Percentiles rank a stretch among this genome's conserved stretches.
Evolutionary conservation across 352 stramenopile species (phyloP).

Genomic region (Phytopythium mirpurense): DNA sequence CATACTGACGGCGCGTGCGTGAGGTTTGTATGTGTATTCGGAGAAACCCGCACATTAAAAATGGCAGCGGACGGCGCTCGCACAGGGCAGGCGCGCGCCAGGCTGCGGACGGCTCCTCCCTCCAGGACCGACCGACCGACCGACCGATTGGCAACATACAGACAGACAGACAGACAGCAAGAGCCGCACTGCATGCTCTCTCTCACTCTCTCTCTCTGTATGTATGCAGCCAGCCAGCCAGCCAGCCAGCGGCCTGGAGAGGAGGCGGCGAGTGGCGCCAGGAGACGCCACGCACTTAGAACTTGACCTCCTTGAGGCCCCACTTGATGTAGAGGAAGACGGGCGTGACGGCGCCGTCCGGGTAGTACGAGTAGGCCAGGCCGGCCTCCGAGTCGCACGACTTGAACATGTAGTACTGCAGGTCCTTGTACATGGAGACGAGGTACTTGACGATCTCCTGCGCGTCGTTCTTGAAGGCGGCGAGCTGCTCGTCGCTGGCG

Average conservation of each 20-base stretch:
- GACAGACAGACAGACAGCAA: too few species aligned
- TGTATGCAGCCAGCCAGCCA: background rate
- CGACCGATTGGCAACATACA: too few species aligned
- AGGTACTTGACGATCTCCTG: slow-evolving; percentile 69
- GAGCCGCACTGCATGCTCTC: too few species aligned
- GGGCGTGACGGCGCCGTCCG: slow-evolving; percentile 41
- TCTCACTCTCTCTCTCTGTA: too few species aligned
- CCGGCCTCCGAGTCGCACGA: slow-evolving; percentile 56
- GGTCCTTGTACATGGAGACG: slow-evolving; percentile 54
- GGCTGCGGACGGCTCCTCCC: too few species aligned
- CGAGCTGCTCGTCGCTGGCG: slow-evolving; percentile 37
- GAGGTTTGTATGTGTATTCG: background rate
- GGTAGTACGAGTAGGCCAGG: slow-evolving; percentile 62
- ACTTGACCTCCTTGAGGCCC: slow-evolving; percentile 69
- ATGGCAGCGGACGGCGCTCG: slow-evolving; percentile 1
- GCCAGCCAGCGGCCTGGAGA: too few species aligned
- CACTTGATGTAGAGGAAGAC: slow-evolving; percentile 68
- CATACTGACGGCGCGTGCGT: background rate
- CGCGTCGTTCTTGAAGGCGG: slow-evolving; percentile 52
- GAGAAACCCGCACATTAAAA: slow-evolving; percentile 1
- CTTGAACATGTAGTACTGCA: slow-evolving; percentile 72
- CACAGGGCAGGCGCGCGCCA: background rate
- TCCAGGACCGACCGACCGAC: background rate
- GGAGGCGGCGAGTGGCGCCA: background rate
- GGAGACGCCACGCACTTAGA: slow-evolving; percentile 28